These are phyloP conservation scores for Puya raimondii DNA, from an alignment of 176 grass and related monocot genomes.

Conservation along the genomic window DNA sequence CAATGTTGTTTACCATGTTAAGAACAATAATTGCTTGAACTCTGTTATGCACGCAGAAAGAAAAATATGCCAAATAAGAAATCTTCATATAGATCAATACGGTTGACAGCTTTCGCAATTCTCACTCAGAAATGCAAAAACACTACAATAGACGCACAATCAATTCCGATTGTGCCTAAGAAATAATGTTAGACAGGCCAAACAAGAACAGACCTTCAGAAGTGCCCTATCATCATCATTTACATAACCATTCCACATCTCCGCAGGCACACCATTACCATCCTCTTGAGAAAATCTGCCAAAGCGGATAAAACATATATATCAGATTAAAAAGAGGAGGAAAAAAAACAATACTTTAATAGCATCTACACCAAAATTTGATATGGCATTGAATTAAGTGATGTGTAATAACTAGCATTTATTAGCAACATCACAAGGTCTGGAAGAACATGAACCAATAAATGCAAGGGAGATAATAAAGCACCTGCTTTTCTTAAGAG, in stretches of 20 bases:
- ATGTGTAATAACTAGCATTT: background rate
- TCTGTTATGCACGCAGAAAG: too few relatives aligned
- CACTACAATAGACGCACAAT: background rate
- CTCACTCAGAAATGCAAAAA: background rate
- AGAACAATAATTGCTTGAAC: too few relatives aligned
- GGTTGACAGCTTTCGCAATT: background rate
- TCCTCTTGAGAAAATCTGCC: conserved; percentile 47
- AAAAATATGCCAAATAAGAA: too few relatives aligned
- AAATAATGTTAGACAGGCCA: background rate
- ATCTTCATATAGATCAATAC: too few relatives aligned
- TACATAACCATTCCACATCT: conserved; percentile 71
- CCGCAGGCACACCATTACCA: conserved; percentile 28
- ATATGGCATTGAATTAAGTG: background rate
- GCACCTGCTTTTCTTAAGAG: conserved; percentile 78
- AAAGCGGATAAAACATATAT: conserved; percentile 14
- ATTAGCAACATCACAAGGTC: background rate
- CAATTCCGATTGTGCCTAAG: background rate
- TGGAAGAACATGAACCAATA: background rate
- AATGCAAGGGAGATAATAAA: background rate
- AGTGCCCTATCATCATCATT: conserved; percentile 84
- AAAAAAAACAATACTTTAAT: background rate
- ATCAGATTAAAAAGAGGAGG: background rate
- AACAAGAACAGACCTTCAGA: conserved; percentile 54
- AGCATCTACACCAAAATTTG: background rate
- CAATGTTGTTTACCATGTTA: too few relatives aligned